Conservation (phyloP, 2,329 filamentous ascomycete genomes). For the Paecilomyces variotii region DNA sequence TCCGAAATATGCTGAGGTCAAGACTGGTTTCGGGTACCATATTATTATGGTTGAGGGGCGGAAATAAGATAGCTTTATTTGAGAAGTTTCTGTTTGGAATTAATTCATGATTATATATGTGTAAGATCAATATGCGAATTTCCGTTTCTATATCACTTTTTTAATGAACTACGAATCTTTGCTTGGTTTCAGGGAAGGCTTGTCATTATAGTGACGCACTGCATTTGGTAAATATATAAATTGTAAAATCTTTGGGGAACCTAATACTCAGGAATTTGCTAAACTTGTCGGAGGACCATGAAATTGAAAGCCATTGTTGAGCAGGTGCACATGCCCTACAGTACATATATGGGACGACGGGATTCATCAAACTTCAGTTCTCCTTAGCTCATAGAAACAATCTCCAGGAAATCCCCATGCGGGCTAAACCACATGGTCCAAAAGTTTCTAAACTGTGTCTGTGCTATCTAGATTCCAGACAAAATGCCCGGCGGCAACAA, state of each 20-base stretch:
- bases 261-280: no score
- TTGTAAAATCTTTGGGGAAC: no score
- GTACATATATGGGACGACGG: not conserved
- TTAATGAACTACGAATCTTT: not conserved
- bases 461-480: not conserved
- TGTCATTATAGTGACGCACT: no score
- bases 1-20: conserved; percentile 54
- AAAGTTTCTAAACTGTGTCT: not conserved
- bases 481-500: not conserved
- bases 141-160: not conserved
- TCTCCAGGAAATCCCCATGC: not conserved
- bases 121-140: no score
- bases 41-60: conserved; percentile 61
- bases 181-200: not conserved
- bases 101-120: no score
- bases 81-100: not conserved
- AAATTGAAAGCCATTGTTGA: not conserved
- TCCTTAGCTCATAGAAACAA: not conserved
- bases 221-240: no score
- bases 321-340: not conserved
- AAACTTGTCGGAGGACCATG: no score
- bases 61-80: conserved; percentile 34
- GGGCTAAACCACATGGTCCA: not conserved
- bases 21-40: conserved; percentile 59
- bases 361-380: not conserved